Base-by-base conservation (phyloP, 108 stramenopile species). In the Epipyxis sp. region DNA sequence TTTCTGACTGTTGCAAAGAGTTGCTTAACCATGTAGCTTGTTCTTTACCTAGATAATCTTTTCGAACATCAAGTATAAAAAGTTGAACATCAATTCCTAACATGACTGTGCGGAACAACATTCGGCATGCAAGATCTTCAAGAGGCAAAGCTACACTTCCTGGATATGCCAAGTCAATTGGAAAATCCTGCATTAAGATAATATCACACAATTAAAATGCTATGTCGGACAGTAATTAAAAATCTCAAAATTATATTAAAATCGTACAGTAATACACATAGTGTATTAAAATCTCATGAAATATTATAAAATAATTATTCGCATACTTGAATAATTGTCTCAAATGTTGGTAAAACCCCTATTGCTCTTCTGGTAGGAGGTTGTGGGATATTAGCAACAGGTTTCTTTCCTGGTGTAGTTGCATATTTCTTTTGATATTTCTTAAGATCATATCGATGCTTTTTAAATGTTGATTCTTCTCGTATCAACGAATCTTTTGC, bases 391-490 rank as follows among this genome's bases (percentile, higher is more conserved):
- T 37, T 29, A 3, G 61, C 61, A 10, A 32, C 34, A 6, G 30
- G 30, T 29, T 65, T 37, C 30, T 25, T 32, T 29, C 30, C 13
- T 29, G 3, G 13, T 29, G 20, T 32, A 13, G 20, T 50, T 20
- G 13, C 46, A 37, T 65, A 37, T 25, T 65, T 65, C 25, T 65
- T 65, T 16, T 65, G 20, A 37, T 35, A 65, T 3, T 25, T 3
- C 61, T 65, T 65, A 16, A 65, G 6, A 6, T 65, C 61, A 37
- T 65, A 32, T 10, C 61, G 61, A 37, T 65, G 25, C 25, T 65
- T 16, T 37, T 65, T 65, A 6, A 13, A 25, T 37, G 61, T 32
- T 3, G 34, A 3, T 37, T 65, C 61, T 37, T 65, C 61, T 6
- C 3, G 61, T 3, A 16, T 16, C 25, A 65, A 37, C 3, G 61